Base-by-base conservation (phyloP, 805 yeast genomes). In the Nakazawaea pomicola region DNA sequence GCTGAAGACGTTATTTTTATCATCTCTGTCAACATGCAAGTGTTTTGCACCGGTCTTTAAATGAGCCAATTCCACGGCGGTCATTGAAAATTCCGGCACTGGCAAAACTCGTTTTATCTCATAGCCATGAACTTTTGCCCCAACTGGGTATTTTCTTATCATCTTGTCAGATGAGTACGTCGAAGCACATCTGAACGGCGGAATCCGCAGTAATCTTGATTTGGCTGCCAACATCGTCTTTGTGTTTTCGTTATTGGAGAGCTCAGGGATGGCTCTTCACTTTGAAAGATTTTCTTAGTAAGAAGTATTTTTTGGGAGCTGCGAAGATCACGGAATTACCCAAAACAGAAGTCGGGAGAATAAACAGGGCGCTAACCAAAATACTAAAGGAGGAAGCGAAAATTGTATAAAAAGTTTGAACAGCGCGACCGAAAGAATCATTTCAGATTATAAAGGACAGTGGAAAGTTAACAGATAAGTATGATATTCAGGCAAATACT, bases 1-100 rank as follows among this genome's bases (percentile, higher is more conserved):
- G 48, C 90, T 77, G 57, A 93, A 93, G 9, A 88, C 97, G 56
- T 88, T 88, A 58, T 90, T 91, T 36, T 69, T 65, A 55, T 91
- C 97, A 43, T 80, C 78, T 24, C 91, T 70, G 50, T 83, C 95
- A 39, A 93, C 75, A 56, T 93, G 99, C 21, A 93, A 57, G 61
- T 91, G 97, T 43, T 77, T 69, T 8, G 95, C 72, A 1, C 91
- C 93, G 0, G 95, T 80, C 29, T 64, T 68, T 17, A 54, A 53
- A 58, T 93, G 97, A 16, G 66, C 61, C 40, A 90, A 60, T 32
- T 76, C 81, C 2, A 87, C 83, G 3, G 96, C 97, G 2, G 81
- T 76, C 42, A 90, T 61, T 19, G 88, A 80, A 50, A 88, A 74
- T 57, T 88, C 95, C 3, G 96, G 95, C 6, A 93, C 77, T 8